A percentile compares a stretch with the other conserved stretches of the same genome.
Conservation (phyloP, 1,284 basidiomycete genomes). For the Pisolithus thermaeus region DNA sequence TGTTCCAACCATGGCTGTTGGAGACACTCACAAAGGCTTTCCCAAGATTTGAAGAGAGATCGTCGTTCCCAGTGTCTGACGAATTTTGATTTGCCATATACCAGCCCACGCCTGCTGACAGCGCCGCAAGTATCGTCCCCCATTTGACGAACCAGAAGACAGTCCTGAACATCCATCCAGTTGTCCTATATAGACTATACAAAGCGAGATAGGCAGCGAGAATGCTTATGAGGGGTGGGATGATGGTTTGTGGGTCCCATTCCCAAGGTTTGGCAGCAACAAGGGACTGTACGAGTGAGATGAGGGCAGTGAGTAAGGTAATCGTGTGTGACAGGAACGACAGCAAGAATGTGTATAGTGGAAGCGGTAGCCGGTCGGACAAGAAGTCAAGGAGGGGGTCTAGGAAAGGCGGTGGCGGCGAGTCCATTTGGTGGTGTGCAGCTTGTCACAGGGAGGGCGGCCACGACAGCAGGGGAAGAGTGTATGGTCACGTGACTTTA, state of each 20-base stretch:
- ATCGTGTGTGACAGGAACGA: constrained; percentile 50
- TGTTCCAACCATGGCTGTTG: constrained; percentile 35
- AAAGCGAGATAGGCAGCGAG: constrained; percentile 69
- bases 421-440: constrained; percentile 5
- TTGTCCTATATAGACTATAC: constrained; percentile 66
- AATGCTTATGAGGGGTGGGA: constrained; percentile 69
- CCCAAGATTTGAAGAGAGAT: constrained; percentile 34
- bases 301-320: constrained; percentile 43
- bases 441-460: constrained; percentile 1
- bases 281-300: constrained; percentile 42
- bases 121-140: constrained; percentile 51
- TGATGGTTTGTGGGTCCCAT: constrained; percentile 60
- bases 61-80: constrained; percentile 21
- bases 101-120: constrained; percentile 50
- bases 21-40: constrained; percentile 39
- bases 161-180: constrained; percentile 64
- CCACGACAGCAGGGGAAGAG: not conserved
- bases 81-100: constrained; percentile 37
- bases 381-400: constrained; percentile 53
- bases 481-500: not conserved
- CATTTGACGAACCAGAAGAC: constrained; percentile 69
- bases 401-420: constrained; percentile 32
- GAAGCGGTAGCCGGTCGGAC: constrained; percentile 46
- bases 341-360: constrained; percentile 46
- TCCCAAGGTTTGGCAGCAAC: constrained; percentile 45